Evolutionary conservation across 495 filamentous ascomycete species (phyloP), one percentile per base, ranked within the genome.

Genomic region (Podospora pseudoanserina): DNA sequence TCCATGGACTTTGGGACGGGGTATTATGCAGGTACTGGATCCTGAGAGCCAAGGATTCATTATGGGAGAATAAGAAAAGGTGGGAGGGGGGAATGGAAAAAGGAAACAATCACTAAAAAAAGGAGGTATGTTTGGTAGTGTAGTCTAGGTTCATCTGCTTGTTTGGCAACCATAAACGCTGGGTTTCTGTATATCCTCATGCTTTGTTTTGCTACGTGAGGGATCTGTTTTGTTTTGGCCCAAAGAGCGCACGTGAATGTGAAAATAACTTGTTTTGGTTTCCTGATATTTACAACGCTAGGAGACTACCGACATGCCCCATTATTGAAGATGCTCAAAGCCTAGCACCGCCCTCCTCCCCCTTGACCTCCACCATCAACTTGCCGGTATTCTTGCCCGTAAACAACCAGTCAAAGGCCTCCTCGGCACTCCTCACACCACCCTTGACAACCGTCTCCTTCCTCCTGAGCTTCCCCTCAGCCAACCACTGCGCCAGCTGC

Each of bases 381-480:
- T 77, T 77, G 16, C 75, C 86, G 2, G 74, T 85, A 68, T 91
- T 89, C 4, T 75, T 77, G 23, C 87, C 87, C 15, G 82, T 75
- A 71, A 87, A 87, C 44, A 89, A 70, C 65, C 82, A 75, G 65
- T 77, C 66, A 72, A 88, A 81, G 2, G 80, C 83, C 18, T 76
- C 70, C 2, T 88, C 85, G 4, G 87, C 78, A 23, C 76, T 79
- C 67, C 79, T 77, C 28, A 89, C 76, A 7, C 83, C 83, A 5
- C 84, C 81, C 72, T 85, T 83, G 64, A 89, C 73, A 56, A 89
- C 80, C 0, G 84, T 86, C 77, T 86, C 84, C 71, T 84, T 82
- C 23, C 80, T 68, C 70, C 85, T 78, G 23, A 91, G 71, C 78
- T 86, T 87, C 19, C 85, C 84, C 70, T 88, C 83, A 1, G 67